Base-by-base conservation (phyloP, 2,329 filamentous ascomycete species). In the Sclerotinia subarctica region DNA sequence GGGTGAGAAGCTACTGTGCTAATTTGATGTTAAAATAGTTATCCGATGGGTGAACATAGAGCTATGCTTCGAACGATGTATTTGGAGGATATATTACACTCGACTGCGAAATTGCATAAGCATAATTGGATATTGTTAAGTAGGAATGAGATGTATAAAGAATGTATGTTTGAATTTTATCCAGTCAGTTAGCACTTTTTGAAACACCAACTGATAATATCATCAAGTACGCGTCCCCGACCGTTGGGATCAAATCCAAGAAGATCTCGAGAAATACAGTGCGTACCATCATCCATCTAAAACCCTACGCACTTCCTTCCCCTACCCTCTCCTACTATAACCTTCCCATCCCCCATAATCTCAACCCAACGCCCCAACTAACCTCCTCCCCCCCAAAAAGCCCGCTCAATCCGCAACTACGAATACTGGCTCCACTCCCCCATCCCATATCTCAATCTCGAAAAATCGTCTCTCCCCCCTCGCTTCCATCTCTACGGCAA, bases 191-290 rank as follows among this genome's bases (percentile, higher is more conserved):
- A 24, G 19, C 32, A n/a, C 0, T 54, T 35, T 26, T 53, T 8
- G 13, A 15, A 2, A 24, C 17, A 35, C 11, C 15, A 26, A 3
- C 42, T 63, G 21, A 38, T 21, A 10, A 7, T 46, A 58, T n/a
- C 17, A 19, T 6, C 10, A 26, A 71, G 71, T 71, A 35, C 63
- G 63, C 10, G 66, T 52, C 13, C 49, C 38, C 4, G 69, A 70
- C 1, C 64, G 71, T 24, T 70, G 69, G 58, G 60, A 72, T 32
- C 47, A 42, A 8, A 71, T 73, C 0, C 64, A 73, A 29, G 60
- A 68, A 26, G 71, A 73, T 62, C 49, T 73, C 38, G 44, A 60
- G 5, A 65, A 57, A 47, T 72, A 73, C 47, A 71, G 72, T 73
- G 24, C 47, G 67, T 69, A 21, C 38, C 6, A 32, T 32, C n/a